phyloP scores from a whole-genome alignment of 2,329 filamentous ascomycete species.

The Sclerotinia sclerotiorum region DNA sequence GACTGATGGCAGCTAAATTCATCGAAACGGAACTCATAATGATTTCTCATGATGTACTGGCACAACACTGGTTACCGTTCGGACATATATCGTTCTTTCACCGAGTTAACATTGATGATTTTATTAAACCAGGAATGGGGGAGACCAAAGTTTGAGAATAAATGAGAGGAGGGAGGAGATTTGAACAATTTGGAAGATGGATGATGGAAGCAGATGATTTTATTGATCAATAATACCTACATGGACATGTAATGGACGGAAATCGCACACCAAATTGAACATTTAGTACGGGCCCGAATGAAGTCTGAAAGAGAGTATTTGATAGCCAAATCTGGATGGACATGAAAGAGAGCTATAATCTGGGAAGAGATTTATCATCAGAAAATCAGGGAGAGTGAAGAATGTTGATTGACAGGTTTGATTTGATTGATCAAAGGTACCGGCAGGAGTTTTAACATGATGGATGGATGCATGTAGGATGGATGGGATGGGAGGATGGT shows the following conservation, averaged over 20 bases:
- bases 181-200: not conserved
- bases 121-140: slow-evolving; percentile 34
- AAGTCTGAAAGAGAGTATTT: not conserved
- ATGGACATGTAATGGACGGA: not conserved
- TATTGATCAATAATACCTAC: not conserved
- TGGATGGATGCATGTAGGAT: too few relatives aligned
- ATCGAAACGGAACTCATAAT: slow-evolving; percentile 76
- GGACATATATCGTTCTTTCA: slow-evolving; percentile 61
- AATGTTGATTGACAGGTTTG: too few relatives aligned
- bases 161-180: not conserved
- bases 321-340: not conserved
- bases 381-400: too few relatives aligned
- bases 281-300: not conserved
- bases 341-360: too few relatives aligned
- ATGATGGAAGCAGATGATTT: not conserved
- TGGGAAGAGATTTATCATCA: not conserved
- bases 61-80: slow-evolving; percentile 75
- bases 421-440: not conserved
- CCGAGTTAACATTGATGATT: slow-evolving; percentile 58
- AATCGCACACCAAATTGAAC: not conserved
- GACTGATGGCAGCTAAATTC: slow-evolving; percentile 61
- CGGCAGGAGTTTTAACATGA: too few relatives aligned
- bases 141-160: not conserved
- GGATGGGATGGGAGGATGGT: too few relatives aligned
- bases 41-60: slow-evolving; percentile 72